phyloP scores from a whole-genome alignment of 768 basidiomycete species.

The Lyophyllum decastes region DNA sequence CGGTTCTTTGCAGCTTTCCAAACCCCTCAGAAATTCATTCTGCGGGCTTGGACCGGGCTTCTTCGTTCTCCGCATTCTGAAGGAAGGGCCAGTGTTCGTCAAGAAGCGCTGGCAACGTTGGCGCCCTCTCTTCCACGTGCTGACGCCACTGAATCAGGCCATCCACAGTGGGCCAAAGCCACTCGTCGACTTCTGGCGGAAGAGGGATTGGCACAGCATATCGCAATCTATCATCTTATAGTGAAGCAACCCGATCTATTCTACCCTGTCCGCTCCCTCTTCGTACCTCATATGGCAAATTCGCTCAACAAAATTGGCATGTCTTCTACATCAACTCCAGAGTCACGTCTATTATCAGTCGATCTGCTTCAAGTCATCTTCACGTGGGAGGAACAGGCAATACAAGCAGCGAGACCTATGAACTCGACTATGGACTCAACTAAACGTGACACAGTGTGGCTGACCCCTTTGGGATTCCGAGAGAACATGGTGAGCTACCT shows the following conservation, averaged over 20 bases:
- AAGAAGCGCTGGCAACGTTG: constrained; percentile 83
- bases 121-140: constrained; percentile 77
- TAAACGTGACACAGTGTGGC: constrained; percentile 48
- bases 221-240: constrained; percentile 90
- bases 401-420: constrained; percentile 22
- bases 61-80: constrained; percentile 72
- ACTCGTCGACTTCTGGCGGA: constrained; percentile 86
- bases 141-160: constrained; percentile 56
- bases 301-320: constrained; percentile 89
- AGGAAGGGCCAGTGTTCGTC: constrained; percentile 77
- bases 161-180: constrained; percentile 82
- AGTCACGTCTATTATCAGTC: constrained; percentile 84
- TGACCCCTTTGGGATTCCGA: constrained; percentile 75
- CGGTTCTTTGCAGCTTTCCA: constrained; percentile 90
- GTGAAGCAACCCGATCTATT: constrained; percentile 90
- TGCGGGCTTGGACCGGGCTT: constrained; percentile 88
- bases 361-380: constrained; percentile 92
- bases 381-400: constrained; percentile 84
- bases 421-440: constrained; percentile 20
- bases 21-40: constrained; percentile 87
- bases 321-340: constrained; percentile 64
- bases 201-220: constrained; percentile 73
- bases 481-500: constrained; percentile 96
- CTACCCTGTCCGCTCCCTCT: constrained; percentile 89
- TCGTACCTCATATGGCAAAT: constrained; percentile 91